These are phyloP conservation scores for Linum trigynum DNA, from an alignment of 345 rosid species.

Conservation along the genomic window DNA sequence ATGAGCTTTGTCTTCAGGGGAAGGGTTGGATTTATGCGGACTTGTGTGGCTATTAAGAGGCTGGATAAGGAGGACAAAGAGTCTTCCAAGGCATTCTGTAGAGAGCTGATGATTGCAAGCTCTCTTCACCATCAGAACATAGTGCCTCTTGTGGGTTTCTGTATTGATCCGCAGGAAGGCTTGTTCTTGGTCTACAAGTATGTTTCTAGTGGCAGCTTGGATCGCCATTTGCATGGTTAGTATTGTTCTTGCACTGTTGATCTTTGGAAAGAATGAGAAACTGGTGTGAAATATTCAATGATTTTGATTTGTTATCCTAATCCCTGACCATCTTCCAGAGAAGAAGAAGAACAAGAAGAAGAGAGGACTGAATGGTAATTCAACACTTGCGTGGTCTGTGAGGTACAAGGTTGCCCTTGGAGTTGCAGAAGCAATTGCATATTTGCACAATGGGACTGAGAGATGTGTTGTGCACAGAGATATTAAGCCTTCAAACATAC, in stretches of 20 bases:
- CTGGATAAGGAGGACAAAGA: slow-evolving; percentile 84
- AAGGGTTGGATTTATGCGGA: slow-evolving; percentile 64
- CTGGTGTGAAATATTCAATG: neutral
- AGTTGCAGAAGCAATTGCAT: slow-evolving; percentile 66
- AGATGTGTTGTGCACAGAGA: slow-evolving; percentile 94
- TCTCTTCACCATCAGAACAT: slow-evolving; percentile 62
- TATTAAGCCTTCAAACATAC: slow-evolving; percentile 88
- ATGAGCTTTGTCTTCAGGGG: slow-evolving; percentile 86
- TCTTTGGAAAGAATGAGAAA: slow-evolving; percentile 1
- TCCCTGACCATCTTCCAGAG: slow-evolving; percentile 22
- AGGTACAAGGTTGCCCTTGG: slow-evolving; percentile 80
- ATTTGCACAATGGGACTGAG: slow-evolving; percentile 74
- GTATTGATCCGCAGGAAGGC: slow-evolving; percentile 84
- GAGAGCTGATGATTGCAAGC: slow-evolving; percentile 96
- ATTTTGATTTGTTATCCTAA: no score
- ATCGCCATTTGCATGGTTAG: slow-evolving; percentile 74
- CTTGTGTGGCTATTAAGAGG: slow-evolving; percentile 67
- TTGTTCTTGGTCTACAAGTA: slow-evolving; percentile 83
- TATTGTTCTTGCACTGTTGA: slow-evolving; percentile 1
- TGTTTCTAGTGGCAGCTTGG: slow-evolving; percentile 89
- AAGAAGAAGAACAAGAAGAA: slow-evolving; percentile 52
- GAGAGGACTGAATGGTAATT: slow-evolving; percentile 32
- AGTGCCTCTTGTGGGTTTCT: slow-evolving; percentile 79
- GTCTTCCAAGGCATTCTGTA: slow-evolving; percentile 77
- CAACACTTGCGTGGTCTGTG: slow-evolving; percentile 55